phyloP scores from a whole-genome alignment of 352 stramenopile genomes.

The Globisporangium sylvaticum region DNA sequence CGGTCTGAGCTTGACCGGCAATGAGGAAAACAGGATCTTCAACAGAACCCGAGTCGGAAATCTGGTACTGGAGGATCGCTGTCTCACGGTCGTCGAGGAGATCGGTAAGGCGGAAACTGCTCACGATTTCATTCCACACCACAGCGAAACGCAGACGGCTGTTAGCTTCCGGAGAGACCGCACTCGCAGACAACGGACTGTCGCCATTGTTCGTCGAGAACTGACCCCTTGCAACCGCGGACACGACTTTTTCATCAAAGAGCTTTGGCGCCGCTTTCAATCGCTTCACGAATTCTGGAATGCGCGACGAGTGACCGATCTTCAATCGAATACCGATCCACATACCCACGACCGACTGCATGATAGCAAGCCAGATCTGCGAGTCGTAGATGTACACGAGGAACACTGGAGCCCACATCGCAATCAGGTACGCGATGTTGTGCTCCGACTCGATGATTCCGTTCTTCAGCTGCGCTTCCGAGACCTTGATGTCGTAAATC shows the following conservation, averaged over 20 bases:
- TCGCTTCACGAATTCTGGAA: slow-evolving; percentile 67
- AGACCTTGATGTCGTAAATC: slow-evolving; percentile 83
- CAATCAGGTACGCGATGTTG: slow-evolving; percentile 75
- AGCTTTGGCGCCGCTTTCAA: slow-evolving; percentile 57
- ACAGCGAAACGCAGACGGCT: slow-evolving; percentile 81
- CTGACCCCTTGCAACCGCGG: slow-evolving; percentile 58
- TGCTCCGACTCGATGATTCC: slow-evolving; percentile 66
- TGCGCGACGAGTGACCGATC: slow-evolving; percentile 78
- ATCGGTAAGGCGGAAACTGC: slow-evolving; percentile 84
- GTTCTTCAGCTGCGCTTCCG: slow-evolving; percentile 37
- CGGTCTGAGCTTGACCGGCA: slow-evolving; percentile 70
- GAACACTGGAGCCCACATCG: slow-evolving; percentile 77
- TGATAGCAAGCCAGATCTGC: slow-evolving; percentile 85
- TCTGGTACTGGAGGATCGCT: slow-evolving; percentile 87
- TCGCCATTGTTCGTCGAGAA: slow-evolving; percentile 46
- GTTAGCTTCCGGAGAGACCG: slow-evolving; percentile 63
- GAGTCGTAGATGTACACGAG: slow-evolving; percentile 87
- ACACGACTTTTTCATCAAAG: slow-evolving; percentile 82
- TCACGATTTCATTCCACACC: slow-evolving; percentile 89
- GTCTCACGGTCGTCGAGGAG: slow-evolving; percentile 85
- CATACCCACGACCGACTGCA: slow-evolving; percentile 72
- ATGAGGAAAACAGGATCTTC: slow-evolving; percentile 87
- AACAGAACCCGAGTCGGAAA: slow-evolving; percentile 71
- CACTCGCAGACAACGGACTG: slow-evolving; percentile 49
- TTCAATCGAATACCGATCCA: slow-evolving; percentile 76